Percentiles rank a stretch among this genome's conserved stretches.
These are phyloP conservation scores for Solanum hybrid DNA, from an alignment of 305 asterid species.

Conservation along the genomic window DNA sequence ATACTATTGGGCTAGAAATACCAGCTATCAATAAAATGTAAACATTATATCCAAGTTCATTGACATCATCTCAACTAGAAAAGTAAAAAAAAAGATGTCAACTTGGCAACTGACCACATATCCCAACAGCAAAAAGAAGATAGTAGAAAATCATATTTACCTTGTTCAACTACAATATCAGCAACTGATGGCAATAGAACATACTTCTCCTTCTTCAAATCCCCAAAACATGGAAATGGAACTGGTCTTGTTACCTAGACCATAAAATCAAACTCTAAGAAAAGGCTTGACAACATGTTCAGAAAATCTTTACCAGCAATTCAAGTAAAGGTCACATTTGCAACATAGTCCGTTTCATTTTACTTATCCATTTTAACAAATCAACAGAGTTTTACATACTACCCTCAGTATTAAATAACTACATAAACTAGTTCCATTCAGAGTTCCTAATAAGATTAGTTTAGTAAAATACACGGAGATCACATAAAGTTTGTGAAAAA, in stretches of 20 bases:
- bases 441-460: too few species aligned
- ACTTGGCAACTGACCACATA: not conserved
- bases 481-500: not conserved
- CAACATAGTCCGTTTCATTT: not conserved
- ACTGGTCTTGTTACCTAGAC: conserved; percentile 55
- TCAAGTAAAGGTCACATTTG: not conserved
- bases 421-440: too few species aligned
- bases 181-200: conserved; percentile 58
- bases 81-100: not conserved
- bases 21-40: not conserved
- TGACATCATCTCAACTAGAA: not conserved
- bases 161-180: conserved; percentile 62
- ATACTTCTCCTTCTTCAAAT: conserved; percentile 55
- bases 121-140: too few species aligned
- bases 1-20: not conserved
- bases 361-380: not conserved
- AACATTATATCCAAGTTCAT: not conserved
- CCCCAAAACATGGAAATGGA: conserved; percentile 61
- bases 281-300: not conserved
- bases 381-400: not conserved
- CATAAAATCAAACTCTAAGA: conserved; percentile 3
- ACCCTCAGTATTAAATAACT: too few species aligned
- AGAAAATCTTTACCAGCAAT: not conserved
- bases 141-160: conserved; percentile 19
- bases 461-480: too few species aligned